Conservation (phyloP, 1,284 basidiomycete genomes). For the Puccinia triticina region DNA sequence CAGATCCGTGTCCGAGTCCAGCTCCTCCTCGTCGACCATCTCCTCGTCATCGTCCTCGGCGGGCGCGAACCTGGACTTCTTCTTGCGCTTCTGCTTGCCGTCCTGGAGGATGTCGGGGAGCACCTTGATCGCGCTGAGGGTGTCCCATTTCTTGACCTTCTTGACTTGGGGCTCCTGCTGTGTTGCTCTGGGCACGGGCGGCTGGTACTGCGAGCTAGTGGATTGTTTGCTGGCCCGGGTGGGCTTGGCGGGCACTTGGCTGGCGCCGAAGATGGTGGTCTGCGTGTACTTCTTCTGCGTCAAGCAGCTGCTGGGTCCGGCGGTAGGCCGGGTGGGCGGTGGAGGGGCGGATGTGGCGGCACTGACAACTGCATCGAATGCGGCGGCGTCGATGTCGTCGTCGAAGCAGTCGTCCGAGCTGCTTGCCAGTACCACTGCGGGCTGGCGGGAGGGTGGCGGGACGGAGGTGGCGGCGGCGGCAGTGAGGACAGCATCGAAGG, state of each 20-base stretch:
- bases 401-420: conserved; percentile 36
- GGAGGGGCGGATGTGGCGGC: background rate
- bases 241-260: conserved; percentile 23
- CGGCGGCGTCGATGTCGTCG: conserved; percentile 41
- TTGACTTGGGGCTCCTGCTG: conserved; percentile 32
- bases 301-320: too few species aligned
- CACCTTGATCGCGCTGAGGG: conserved; percentile 9
- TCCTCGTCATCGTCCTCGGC: conserved; percentile 34
- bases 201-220: conserved; percentile 8
- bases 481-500: conserved; percentile 33
- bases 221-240: background rate
- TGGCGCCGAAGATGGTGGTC: conserved; percentile 41
- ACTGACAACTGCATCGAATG: conserved; percentile 34
- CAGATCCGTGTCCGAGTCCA: conserved; percentile 42
- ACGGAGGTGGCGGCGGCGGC: background rate
- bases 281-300: conserved; percentile 28
- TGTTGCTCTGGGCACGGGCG: conserved; percentile 8
- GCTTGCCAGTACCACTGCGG: background rate
- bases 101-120: conserved; percentile 12
- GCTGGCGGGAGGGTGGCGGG: conserved; percentile 1
- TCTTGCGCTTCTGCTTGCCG: conserved; percentile 1
- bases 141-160: conserved; percentile 38
- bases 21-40: background rate
- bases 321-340: background rate
- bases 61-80: background rate